Evolutionary conservation across 805 yeast genomes (phyloP).

Genomic region (Jamesozyma spencerorum): DNA sequence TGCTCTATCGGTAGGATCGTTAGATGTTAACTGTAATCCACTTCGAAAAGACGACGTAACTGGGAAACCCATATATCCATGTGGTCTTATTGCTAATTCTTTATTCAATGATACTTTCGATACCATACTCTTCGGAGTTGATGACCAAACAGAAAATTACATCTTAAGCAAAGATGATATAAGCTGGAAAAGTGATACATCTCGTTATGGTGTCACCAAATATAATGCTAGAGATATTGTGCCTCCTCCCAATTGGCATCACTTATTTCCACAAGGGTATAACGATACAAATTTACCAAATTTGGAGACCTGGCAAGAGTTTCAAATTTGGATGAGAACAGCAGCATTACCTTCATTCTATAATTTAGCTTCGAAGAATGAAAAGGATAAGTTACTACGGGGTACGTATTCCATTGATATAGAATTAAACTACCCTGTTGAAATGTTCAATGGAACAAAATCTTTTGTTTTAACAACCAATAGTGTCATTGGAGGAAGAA

Average conservation of each 20-base stretch:
- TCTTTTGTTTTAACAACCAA: slow-evolving; percentile 72
- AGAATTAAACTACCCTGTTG: slow-evolving; percentile 72
- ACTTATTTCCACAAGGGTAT: slow-evolving; percentile 63
- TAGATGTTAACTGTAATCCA: slow-evolving; percentile 37
- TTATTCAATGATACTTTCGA: slow-evolving; percentile 67
- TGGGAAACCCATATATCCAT: slow-evolving; percentile 51
- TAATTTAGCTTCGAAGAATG: slow-evolving; percentile 72
- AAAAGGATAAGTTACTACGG: slow-evolving; percentile 39
- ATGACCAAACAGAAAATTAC: slow-evolving; percentile 28
- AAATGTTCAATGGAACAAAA: slow-evolving; percentile 78
- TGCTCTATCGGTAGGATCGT: slow-evolving; percentile 43
- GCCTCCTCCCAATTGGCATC: slow-evolving; percentile 79
- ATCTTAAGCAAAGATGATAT: slow-evolving; percentile 43
- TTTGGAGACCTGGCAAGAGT: slow-evolving; percentile 52
- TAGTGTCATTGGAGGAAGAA: slow-evolving; percentile 78
- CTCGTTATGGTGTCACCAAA: slow-evolving; percentile 52
- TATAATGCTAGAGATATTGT: slow-evolving; percentile 53
- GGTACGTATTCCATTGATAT: slow-evolving; percentile 68
- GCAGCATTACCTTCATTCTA: slow-evolving; percentile 87
- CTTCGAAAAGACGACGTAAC: slow-evolving; percentile 14
- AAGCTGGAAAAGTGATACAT: slow-evolving; percentile 61
- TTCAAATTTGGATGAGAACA: slow-evolving; percentile 85
- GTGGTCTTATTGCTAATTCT: slow-evolving; percentile 76
- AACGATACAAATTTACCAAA: slow-evolving; percentile 62
- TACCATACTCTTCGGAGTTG: slow-evolving; percentile 34